phyloP scores from a whole-genome alignment of 2,329 filamentous ascomycete genomes.

The Ophiosphaerella narmari region DNA sequence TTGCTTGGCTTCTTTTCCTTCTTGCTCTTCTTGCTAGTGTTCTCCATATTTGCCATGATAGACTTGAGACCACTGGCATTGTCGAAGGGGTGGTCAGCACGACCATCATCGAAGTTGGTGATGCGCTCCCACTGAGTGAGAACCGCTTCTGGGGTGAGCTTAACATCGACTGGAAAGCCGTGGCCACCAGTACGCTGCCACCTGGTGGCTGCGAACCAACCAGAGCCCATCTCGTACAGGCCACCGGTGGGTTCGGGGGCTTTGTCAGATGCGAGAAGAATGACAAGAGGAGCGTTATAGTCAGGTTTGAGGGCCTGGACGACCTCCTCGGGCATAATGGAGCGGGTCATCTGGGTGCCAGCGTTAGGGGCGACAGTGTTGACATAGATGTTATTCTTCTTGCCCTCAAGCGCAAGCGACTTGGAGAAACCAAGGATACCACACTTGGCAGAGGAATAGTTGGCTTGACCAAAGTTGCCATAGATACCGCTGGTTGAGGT shows the following conservation, averaged over 20 bases:
- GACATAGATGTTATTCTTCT: conserved; percentile 96
- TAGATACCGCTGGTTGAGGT: conserved; percentile 97
- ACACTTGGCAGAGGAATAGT: conserved; percentile 75
- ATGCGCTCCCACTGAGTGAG: conserved; percentile 68
- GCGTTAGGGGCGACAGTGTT: conserved; percentile 99
- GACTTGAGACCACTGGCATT: conserved; percentile 77
- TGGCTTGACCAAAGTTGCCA: conserved; percentile 98
- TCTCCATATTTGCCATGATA: conserved; percentile 83
- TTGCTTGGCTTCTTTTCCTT: conserved; percentile 52
- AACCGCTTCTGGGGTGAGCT: conserved; percentile 79
- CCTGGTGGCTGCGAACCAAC: conserved; percentile 88
- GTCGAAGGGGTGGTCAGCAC: conserved; percentile 84
- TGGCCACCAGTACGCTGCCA: conserved; percentile 93
- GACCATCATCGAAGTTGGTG: conserved; percentile 82
- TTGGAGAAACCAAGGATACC: conserved; percentile 96
- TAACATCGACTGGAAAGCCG: conserved; percentile 86
- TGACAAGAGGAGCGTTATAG: conserved; percentile 92
- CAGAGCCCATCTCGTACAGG: conserved; percentile 92
- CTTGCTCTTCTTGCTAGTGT: conserved; percentile 60
- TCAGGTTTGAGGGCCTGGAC: conserved; percentile 99
- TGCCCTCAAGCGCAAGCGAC: conserved; percentile 87
- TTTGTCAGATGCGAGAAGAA: conserved; percentile 84
- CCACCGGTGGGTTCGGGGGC: conserved; percentile 84
- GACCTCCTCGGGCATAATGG: conserved; percentile 94
- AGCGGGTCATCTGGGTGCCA: conserved; percentile 91